phyloP scores from a whole-genome alignment of 345 rosid genomes.

The Ceriops tagal region DNA sequence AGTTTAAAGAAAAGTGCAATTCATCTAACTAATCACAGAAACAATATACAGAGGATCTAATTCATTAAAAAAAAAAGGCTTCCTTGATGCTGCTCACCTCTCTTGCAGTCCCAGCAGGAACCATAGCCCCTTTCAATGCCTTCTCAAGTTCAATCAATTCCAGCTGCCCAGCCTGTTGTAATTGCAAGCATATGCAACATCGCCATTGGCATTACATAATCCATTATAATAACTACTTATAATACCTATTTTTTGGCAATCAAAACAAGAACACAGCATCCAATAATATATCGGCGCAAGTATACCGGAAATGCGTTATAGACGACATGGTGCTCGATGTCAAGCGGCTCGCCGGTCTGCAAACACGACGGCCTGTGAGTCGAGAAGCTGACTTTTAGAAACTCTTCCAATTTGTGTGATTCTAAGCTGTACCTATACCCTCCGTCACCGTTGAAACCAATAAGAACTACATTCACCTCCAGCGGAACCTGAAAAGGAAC shows the following conservation, averaged over 20 bases:
- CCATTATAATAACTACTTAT: background rate
- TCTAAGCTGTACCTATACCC: conserved; percentile 73
- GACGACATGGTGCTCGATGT: conserved; percentile 85
- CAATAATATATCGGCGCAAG: background rate
- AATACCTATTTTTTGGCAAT: background rate
- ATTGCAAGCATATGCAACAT: conserved; percentile 5
- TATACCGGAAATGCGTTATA: conserved; percentile 79
- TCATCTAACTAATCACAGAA: background rate
- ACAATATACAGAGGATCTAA: background rate
- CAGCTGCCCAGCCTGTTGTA: conserved; percentile 69
- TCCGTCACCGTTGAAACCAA: conserved; percentile 88
- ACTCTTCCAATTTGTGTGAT: conserved; percentile 74
- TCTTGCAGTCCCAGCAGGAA: conserved; percentile 80
- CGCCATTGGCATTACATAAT: too few species aligned
- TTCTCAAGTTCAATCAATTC: conserved; percentile 89
- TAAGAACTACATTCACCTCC: conserved; percentile 82
- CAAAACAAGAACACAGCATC: background rate
- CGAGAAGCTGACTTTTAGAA: conserved; percentile 68
- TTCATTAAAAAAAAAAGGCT: background rate
- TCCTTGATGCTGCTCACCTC: conserved; percentile 48
- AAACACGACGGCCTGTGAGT: conserved; percentile 78
- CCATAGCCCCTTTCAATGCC: conserved; percentile 75
- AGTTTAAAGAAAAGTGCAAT: background rate
- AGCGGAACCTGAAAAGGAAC: conserved; percentile 97
- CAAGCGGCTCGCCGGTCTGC: conserved; percentile 89